Evolutionary conservation across 2,329 filamentous ascomycete species (phyloP).

Genomic region (Shiraia bambusicola): DNA sequence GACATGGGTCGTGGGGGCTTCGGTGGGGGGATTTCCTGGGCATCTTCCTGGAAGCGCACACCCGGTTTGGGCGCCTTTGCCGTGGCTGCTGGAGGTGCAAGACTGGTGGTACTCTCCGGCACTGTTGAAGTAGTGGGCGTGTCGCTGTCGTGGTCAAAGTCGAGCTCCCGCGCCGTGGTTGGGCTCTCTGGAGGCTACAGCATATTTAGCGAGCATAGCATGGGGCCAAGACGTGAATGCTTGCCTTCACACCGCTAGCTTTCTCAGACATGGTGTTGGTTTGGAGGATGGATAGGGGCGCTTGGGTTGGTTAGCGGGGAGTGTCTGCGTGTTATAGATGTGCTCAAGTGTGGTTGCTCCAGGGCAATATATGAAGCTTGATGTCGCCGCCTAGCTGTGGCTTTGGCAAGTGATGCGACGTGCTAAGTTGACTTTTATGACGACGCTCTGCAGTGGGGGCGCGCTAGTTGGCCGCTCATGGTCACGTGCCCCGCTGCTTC

Average conservation of each 20-base stretch:
- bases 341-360: neutral
- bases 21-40: slow-evolving; percentile 59
- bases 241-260: slow-evolving; percentile 12
- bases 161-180: slow-evolving; percentile 58
- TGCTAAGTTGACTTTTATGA: too few species aligned
- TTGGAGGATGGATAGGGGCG: neutral
- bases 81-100: slow-evolving; percentile 40
- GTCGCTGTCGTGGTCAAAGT: slow-evolving; percentile 60
- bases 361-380: too few species aligned
- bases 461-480: too few species aligned
- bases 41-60: slow-evolving; percentile 51
- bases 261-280: slow-evolving; percentile 20
- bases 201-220: slow-evolving; percentile 13
- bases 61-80: slow-evolving; percentile 46
- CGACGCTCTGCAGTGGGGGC: too few species aligned
- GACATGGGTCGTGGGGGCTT: slow-evolving; percentile 84
- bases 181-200: slow-evolving; percentile 33
- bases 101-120: slow-evolving; percentile 24
- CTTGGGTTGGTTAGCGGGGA: neutral
- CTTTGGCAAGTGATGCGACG: too few species aligned
- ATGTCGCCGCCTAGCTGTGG: too few species aligned
- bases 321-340: neutral
- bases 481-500: too few species aligned
- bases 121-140: slow-evolving; percentile 34
- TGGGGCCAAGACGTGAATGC: slow-evolving; percentile 10